Conservation (phyloP, 2,329 filamentous ascomycete genomes). For the Gaeumannomyces tritici region DNA sequence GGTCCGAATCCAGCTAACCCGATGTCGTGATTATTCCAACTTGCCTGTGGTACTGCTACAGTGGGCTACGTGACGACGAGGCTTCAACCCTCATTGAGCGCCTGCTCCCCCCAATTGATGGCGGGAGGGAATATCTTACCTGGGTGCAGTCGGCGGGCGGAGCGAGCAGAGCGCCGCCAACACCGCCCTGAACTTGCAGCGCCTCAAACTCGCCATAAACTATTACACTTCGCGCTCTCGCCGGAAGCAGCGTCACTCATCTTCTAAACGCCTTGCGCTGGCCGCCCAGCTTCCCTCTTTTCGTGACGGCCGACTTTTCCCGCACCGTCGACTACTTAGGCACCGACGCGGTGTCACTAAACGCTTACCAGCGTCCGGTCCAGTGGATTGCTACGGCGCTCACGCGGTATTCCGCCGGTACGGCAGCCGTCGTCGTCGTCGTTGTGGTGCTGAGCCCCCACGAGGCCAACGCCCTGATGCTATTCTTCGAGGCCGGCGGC, state of each 20-base stretch:
- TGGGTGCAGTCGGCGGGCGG: slow-evolving; percentile 37
- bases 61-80: slow-evolving; percentile 40
- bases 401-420: too few relatives aligned
- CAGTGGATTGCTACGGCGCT: slow-evolving; percentile 39
- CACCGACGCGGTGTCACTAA: slow-evolving; percentile 10
- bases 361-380: slow-evolving; percentile 41
- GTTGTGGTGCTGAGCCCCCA: slow-evolving; percentile 51
- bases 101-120: slow-evolving; percentile 41
- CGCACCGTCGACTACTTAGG: slow-evolving; percentile 25
- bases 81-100: slow-evolving; percentile 35
- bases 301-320: slow-evolving; percentile 42
- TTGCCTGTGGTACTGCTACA: slow-evolving; percentile 45
- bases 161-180: slow-evolving; percentile 29
- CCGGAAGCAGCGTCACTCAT: slow-evolving; percentile 25
- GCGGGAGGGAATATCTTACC: slow-evolving; percentile 35
- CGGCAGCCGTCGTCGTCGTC: too few relatives aligned
- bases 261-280: slow-evolving; percentile 17
- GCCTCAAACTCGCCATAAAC: slow-evolving; percentile 46
- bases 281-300: slow-evolving; percentile 26
- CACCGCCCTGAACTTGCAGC: slow-evolving; percentile 43
- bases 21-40: slow-evolving; percentile 49
- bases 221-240: slow-evolving; percentile 47
- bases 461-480: slow-evolving; percentile 47
- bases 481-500: slow-evolving; percentile 22
- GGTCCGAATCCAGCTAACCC: slow-evolving; percentile 55